These are phyloP conservation scores for Nymphaea colorata DNA, from an alignment of 164 flowering plant species.

Conservation along the genomic window DNA sequence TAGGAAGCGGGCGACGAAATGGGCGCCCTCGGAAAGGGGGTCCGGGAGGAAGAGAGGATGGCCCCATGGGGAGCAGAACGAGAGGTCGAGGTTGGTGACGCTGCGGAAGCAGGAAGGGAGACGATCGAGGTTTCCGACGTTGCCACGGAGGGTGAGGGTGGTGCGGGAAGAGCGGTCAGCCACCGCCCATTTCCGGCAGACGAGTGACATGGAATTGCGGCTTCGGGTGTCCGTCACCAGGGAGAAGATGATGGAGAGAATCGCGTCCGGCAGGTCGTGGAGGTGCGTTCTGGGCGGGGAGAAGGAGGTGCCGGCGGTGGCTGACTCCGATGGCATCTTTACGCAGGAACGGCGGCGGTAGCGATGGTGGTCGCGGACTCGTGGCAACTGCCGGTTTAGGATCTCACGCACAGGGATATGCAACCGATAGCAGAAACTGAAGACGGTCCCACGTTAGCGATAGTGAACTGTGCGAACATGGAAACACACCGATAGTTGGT, in stretches of 20 bases:
- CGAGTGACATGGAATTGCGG: constrained; percentile 64
- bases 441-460: background rate
- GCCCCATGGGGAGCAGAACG: constrained; percentile 84
- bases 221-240: constrained; percentile 34
- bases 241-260: constrained; percentile 43
- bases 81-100: constrained; percentile 61
- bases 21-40: constrained; percentile 16
- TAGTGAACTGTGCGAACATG: background rate
- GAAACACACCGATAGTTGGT: no score
- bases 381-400: background rate
- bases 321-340: background rate
- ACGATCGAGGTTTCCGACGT: constrained; percentile 51
- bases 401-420: background rate
- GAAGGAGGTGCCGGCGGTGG: background rate
- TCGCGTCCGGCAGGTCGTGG: constrained; percentile 67
- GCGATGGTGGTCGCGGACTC: background rate
- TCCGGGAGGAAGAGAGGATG: constrained; percentile 27
- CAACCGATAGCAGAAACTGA: background rate
- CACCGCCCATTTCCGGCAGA: constrained; percentile 39
- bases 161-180: constrained; percentile 63
- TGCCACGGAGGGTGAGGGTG: constrained; percentile 67
- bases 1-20: constrained; percentile 41
- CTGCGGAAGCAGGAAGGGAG: constrained; percentile 50
- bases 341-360: background rate
- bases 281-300: constrained; percentile 11